phyloP scores from a whole-genome alignment of 2,329 filamentous ascomycete genomes.

The Polytolypa hystricis region DNA sequence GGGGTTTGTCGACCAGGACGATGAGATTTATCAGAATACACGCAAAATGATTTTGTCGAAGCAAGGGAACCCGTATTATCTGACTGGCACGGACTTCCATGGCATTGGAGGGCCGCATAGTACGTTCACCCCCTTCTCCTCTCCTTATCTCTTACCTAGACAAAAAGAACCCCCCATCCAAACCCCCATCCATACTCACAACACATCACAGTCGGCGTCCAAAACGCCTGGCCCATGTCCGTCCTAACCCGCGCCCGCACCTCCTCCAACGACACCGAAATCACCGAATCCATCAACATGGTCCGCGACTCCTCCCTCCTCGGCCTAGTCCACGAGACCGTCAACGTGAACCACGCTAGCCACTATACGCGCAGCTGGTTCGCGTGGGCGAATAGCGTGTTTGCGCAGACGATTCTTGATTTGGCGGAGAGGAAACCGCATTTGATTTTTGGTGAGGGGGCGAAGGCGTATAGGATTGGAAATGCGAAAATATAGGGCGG shows the following conservation, averaged over 20 bases:
- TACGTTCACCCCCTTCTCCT: constrained; percentile 17
- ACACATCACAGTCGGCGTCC: constrained; percentile 55
- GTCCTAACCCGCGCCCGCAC: constrained; percentile 86
- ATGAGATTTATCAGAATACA: constrained; percentile 77
- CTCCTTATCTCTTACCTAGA: constrained; percentile 3
- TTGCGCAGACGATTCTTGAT: constrained; percentile 84
- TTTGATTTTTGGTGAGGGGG: constrained; percentile 62
- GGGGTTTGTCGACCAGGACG: constrained; percentile 46
- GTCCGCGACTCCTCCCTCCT: constrained; percentile 66
- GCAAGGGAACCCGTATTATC: constrained; percentile 75
- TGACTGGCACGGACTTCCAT: constrained; percentile 63
- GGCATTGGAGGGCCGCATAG: constrained; percentile 74
- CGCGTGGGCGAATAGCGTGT: constrained; percentile 95
- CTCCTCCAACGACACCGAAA: constrained; percentile 68
- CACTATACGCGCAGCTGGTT: constrained; percentile 90
- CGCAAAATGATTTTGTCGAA: constrained; percentile 68
- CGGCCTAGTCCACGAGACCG: constrained; percentile 82
- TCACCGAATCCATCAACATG: constrained; percentile 56
- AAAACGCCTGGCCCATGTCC: constrained; percentile 95
- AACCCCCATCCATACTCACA: constrained; percentile 3
- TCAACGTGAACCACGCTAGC: constrained; percentile 61
- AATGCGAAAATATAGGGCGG: too few relatives aligned
- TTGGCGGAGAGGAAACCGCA: constrained; percentile 80
- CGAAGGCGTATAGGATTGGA: constrained; percentile 20
- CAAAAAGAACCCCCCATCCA: background rate